phyloP scores from a whole-genome alignment of 768 basidiomycete species.

The Kwoniella shandongensis region DNA sequence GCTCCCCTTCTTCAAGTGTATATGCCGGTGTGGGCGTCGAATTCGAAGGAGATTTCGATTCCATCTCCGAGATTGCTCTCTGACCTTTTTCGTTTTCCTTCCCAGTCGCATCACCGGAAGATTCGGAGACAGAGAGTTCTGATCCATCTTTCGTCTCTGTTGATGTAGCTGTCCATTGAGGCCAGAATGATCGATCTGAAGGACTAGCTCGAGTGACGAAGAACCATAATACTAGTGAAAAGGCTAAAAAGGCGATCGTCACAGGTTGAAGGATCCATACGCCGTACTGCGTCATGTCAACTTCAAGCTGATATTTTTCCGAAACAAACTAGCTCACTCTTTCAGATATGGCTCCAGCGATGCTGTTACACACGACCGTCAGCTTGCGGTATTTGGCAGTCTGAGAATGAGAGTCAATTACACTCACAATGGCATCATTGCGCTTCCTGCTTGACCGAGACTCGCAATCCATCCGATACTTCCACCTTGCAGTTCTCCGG shows the following conservation, averaged over 20 bases:
- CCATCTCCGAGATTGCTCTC: too few species aligned
- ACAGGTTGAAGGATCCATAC: conserved; percentile 45
- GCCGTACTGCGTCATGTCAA: conserved; percentile 26
- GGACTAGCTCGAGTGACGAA: conserved; percentile 27
- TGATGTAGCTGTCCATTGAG: too few species aligned
- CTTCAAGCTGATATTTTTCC: background rate
- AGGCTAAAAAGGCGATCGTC: conserved; percentile 31
- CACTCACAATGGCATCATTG: conserved; percentile 54
- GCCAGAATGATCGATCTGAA: too few species aligned
- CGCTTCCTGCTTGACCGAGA: conserved; percentile 53
- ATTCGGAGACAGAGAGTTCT: too few species aligned
- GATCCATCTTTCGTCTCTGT: too few species aligned
- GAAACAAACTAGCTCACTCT: conserved; percentile 18
- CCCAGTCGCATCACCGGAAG: too few species aligned
- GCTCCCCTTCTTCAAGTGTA: too few species aligned
- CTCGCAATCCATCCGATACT: conserved; percentile 55
- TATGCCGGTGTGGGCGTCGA: too few species aligned
- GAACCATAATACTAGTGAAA: conserved; percentile 36
- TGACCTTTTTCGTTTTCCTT: too few species aligned
- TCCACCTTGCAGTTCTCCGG: conserved; percentile 66
- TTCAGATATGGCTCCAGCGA: conserved; percentile 40
- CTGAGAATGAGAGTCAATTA: background rate
- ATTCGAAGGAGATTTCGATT: too few species aligned
- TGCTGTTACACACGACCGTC: conserved; percentile 17
- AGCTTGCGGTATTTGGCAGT: background rate